phyloP scores from a whole-genome alignment of 1,284 basidiomycete species.

The Exobasidium rhododendri region DNA sequence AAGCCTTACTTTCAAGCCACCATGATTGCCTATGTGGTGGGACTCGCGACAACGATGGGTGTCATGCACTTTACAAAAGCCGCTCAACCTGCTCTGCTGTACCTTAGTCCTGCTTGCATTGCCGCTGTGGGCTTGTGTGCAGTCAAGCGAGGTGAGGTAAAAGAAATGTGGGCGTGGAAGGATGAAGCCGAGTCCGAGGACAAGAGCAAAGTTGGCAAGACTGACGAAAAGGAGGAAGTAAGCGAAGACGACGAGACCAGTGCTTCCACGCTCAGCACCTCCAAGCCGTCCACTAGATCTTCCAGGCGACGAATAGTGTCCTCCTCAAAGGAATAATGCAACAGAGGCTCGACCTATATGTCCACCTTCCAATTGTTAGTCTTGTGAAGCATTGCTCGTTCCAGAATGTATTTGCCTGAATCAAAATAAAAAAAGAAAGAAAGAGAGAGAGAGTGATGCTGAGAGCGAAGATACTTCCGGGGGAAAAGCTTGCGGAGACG shows the following conservation, averaged over 20 bases:
- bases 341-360: neutral
- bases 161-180: conserved; percentile 40
- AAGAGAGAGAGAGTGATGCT: neutral
- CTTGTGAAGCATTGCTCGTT: conserved; percentile 73
- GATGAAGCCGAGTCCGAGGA: conserved; percentile 22
- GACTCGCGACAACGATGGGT: conserved; percentile 73
- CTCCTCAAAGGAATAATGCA: conserved; percentile 1
- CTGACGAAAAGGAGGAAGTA: neutral
- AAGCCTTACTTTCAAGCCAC: conserved; percentile 78
- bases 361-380: conserved; percentile 67
- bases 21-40: conserved; percentile 72
- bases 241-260: neutral
- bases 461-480: neutral
- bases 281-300: neutral
- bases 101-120: conserved; percentile 66
- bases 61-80: conserved; percentile 79
- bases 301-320: neutral
- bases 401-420: conserved; percentile 81
- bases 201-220: neutral
- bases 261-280: neutral
- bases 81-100: conserved; percentile 89
- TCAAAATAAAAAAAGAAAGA: conserved; percentile 46
- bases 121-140: conserved; percentile 55
- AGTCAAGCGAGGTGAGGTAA: conserved; percentile 54
- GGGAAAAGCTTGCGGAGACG: too few relatives aligned